Evolutionary conservation across 257 asterid species (phyloP), one percentile per base, ranked within the genome.

Genomic region (Henckelia pumila): DNA sequence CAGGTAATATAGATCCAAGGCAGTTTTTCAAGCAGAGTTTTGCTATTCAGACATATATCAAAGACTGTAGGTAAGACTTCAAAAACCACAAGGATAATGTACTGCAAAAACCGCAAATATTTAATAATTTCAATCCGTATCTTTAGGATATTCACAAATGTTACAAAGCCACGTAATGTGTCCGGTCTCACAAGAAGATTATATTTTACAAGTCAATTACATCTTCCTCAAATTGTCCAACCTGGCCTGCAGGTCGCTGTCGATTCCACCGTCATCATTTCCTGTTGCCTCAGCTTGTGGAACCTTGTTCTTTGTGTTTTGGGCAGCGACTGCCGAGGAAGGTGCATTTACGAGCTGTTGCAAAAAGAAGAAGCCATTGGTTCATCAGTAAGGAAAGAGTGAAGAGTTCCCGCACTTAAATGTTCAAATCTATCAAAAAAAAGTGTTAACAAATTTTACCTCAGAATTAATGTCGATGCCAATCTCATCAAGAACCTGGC

Each of bases 201-300:
- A 40, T 69, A 71, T 23, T 62, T 56, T 71, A 77, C 82, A 73
- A 22, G 50, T 56, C 47, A 71, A 68, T 76, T 79, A 93, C 97
- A 90, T 90, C 83, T 64, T 90, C 80, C 99, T 90, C 89, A 93
- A 72, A 68, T 93, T 93, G 84, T 93, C 99, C 83, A 93, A 84
- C 91, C 99, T 88, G 71, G 96, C 96, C 81, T 93, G 99, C 68
- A 93, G 89, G 73, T 93, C 99, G 66, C 92, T 90, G 76, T 93
- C 99, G 71, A 93, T 93, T 37, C 95, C 97, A 2, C 86, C 79
- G 0, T 88, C 97, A 20, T 93, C 99, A 68, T 73, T 83, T 67
- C 90, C 95, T 0, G 92, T 80, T 30, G 95, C 80, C 78, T 91
- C 99, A 56, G 93, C 97, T 71, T 93, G 99, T 61, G 96, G 89